A percentile compares a stretch with the other conserved stretches of the same genome.
Evolutionary conservation across 2,329 filamentous ascomycete species (phyloP).

Genomic region (Clarireedia paspali): DNA sequence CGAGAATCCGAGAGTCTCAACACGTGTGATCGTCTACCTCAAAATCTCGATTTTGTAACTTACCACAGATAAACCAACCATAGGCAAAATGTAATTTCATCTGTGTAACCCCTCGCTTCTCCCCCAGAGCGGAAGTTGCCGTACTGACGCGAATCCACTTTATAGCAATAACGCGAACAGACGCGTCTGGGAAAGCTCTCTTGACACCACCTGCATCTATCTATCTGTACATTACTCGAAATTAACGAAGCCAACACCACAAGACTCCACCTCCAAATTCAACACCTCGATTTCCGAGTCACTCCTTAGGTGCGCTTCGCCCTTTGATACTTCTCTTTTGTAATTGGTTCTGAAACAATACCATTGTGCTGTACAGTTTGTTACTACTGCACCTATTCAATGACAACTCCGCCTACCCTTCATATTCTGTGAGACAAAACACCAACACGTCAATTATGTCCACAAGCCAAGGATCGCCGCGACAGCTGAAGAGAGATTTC

Average conservation of each 20-base stretch:
- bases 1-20: too few relatives aligned
- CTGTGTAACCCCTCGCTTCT: neutral
- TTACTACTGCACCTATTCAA: neutral
- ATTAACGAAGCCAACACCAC: too few relatives aligned
- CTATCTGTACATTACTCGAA: too few relatives aligned
- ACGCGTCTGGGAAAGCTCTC: neutral
- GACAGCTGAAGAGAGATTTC: constrained; percentile 15
- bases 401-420: neutral
- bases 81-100: too few relatives aligned
- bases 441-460: neutral
- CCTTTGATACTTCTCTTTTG: neutral
- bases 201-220: too few relatives aligned
- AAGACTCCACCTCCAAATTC: neutral
- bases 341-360: neutral
- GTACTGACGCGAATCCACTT: neutral
- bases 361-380: neutral
- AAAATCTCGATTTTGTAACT: too few relatives aligned
- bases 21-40: too few relatives aligned
- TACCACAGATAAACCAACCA: too few relatives aligned
- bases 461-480: neutral
- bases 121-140: neutral
- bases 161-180: neutral
- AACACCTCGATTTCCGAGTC: neutral
- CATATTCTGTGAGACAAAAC: neutral
- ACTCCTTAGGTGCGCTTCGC: neutral